Base-by-base conservation (phyloP, 2,329 filamentous ascomycete species). In the Aspergillus pseudonomiae region DNA sequence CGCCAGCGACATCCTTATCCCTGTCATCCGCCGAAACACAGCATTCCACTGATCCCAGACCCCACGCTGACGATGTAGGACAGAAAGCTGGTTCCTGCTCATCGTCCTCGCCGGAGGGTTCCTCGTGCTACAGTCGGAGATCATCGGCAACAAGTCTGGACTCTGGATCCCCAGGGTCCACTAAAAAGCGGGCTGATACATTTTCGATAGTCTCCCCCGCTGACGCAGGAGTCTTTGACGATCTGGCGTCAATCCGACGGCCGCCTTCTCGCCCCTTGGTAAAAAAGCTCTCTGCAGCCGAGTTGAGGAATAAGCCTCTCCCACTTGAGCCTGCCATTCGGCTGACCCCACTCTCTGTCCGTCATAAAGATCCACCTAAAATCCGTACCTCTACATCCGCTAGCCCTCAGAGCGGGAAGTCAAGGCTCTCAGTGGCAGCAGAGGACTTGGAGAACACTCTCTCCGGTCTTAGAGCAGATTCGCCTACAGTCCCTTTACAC, bases 301-400 rank as follows among this genome's bases (percentile, higher is more conserved):
- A 78, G 26, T 60, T 74, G 24, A 75, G 68, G 61, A 78, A 80
- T 59, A 81, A 81, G 57, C 78, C 79, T 9, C 71, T 81, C 6
- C 79, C 80, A 19, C 70, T 74, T 6, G 76, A 77, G 26, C 79
- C 79, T 30, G 68, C 70, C 1, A 70, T 74, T 43, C 67, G 69
- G 56, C 59, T 76, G 52, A 66, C 70, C 6, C 77, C 75, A n/a
- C 63, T 75, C 3, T 63, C 69, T 10, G 66, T 73, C 45, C 72
- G 70, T 24, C 70, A 57, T 2, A 36, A 26, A 39, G 52, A 53
- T 5, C 66, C 63, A 30, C 36, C 57, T 26, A 39, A 61, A 32
- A 45, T 53, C 56, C 46, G 34, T 14, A 64, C 63, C 55, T n/a
- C 46, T 56, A 61, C 60, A 30, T 62, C 16, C 10, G 43, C 24